Evolutionary conservation across 1,284 basidiomycete species (phyloP).

Genomic region (Pseudozyma hubeiensis): DNA sequence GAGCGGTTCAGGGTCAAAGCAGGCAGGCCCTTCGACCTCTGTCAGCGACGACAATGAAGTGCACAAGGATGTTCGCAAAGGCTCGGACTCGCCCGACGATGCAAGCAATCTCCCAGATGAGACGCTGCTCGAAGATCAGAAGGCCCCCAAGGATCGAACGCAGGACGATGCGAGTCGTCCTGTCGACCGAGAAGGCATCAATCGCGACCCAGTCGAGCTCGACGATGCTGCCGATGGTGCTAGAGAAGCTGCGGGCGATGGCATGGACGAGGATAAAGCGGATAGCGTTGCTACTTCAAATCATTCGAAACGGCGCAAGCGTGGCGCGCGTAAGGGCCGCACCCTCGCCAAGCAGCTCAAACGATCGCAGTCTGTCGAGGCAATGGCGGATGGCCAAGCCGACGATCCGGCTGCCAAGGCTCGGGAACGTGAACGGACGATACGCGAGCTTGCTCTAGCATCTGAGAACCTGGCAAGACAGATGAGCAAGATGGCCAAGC

Average conservation of each 20-base stretch:
- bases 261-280: slow-evolving; percentile 19
- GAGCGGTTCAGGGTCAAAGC: neutral
- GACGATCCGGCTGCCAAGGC: slow-evolving; percentile 30
- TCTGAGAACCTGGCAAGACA: slow-evolving; percentile 56
- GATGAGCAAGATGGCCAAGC: slow-evolving; percentile 56
- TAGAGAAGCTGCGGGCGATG: slow-evolving; percentile 1
- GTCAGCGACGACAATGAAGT: too few relatives aligned
- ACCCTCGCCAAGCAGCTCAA: slow-evolving; percentile 58
- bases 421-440: slow-evolving; percentile 42
- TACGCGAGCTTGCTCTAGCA: slow-evolving; percentile 53
- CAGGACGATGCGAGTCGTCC: too few relatives aligned
- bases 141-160: too few relatives aligned
- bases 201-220: slow-evolving; percentile 6
- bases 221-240: slow-evolving; percentile 7
- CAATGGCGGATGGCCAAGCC: slow-evolving; percentile 26
- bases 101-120: too few relatives aligned
- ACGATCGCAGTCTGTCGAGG: slow-evolving; percentile 53
- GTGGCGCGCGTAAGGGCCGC: slow-evolving; percentile 56
- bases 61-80: too few relatives aligned
- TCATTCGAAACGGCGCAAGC: slow-evolving; percentile 55
- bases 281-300: slow-evolving; percentile 38
- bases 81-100: too few relatives aligned
- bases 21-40: neutral
- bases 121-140: too few relatives aligned
- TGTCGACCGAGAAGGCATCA: neutral